Conservation (phyloP, 805 yeast species). For the Metschnikowia proteae region DNA sequence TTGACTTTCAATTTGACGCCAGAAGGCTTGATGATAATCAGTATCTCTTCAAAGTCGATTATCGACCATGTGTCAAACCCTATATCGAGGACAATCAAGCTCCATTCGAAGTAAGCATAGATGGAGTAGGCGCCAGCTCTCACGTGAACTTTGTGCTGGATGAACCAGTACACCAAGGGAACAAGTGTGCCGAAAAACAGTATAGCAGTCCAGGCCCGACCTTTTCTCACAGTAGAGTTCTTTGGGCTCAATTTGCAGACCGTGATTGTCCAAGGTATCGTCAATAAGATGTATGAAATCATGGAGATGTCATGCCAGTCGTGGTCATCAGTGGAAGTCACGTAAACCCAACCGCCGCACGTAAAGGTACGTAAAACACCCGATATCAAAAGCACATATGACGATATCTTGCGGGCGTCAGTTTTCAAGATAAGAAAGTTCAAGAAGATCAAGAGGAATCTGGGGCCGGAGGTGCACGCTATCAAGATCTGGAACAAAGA, state of each 20-base stretch:
- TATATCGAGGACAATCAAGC: conserved; percentile 76
- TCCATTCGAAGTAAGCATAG: conserved; percentile 95
- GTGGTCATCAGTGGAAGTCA: conserved; percentile 95
- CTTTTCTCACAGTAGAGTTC: conserved; percentile 44
- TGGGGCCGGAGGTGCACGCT: conserved; percentile 90
- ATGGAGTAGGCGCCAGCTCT: conserved; percentile 92
- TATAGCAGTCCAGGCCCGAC: conserved; percentile 49
- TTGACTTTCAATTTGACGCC: conserved; percentile 5
- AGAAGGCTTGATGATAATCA: conserved; percentile 28
- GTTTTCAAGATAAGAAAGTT: conserved; percentile 47
- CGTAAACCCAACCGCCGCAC: conserved; percentile 98
- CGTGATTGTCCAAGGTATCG: conserved; percentile 84
- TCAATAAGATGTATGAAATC: conserved; percentile 83
- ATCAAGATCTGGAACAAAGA: conserved; percentile 87
- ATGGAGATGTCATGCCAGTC: conserved; percentile 94
- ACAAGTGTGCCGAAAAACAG: conserved; percentile 68
- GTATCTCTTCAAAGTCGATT: conserved; percentile 63
- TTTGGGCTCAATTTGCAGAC: conserved; percentile 51
- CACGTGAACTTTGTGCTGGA: conserved; percentile 86
- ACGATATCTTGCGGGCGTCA: conserved; percentile 27
- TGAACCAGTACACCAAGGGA: conserved; percentile 84
- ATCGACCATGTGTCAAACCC: conserved; percentile 80
- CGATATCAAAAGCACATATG: conserved; percentile 43
- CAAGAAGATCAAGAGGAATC: conserved; percentile 62
- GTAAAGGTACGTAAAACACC: conserved; percentile 91